These are phyloP conservation scores for Aspergillus bridgeri DNA, from an alignment of 495 filamentous ascomycete species.

Conservation along the genomic window DNA sequence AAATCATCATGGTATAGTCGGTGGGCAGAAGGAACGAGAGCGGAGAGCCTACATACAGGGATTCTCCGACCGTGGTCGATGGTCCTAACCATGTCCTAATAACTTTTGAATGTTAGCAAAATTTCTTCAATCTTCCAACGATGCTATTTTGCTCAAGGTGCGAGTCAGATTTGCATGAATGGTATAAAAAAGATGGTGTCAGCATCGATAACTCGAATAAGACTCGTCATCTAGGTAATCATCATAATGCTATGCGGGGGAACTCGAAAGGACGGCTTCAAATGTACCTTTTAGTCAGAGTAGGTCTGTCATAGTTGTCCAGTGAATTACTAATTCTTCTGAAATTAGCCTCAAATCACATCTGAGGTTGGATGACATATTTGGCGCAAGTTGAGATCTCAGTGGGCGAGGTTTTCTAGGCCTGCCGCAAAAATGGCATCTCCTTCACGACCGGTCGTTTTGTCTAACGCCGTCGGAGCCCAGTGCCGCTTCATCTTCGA, in stretches of 20 bases:
- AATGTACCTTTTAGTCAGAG: conserved; percentile 15
- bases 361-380: conserved; percentile 17
- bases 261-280: conserved; percentile 4
- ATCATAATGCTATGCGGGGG: conserved; percentile 42
- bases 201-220: conserved; percentile 60
- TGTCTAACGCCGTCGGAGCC: conserved; percentile 77
- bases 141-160: conserved; percentile 10
- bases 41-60: conserved; percentile 30
- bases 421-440: conserved; percentile 93
- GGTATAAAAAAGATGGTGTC: conserved; percentile 53
- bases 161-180: conserved; percentile 57
- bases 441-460: conserved; percentile 68
- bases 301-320: not conserved
- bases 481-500: conserved; percentile 99
- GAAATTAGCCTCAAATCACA: conserved; percentile 32
- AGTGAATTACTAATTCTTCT: not conserved
- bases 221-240: conserved; percentile 61
- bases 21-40: conserved; percentile 4
- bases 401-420: conserved; percentile 99
- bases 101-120: conserved; percentile 22
- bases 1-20: conserved; percentile 45
- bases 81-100: not conserved
- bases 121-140: not conserved
- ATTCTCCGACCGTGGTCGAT: not conserved
- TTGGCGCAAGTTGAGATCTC: conserved; percentile 46